Percentiles rank a stretch among this genome's conserved stretches.
phyloP scores from a whole-genome alignment of 352 stramenopile genomes.

The Blastocystis sp. region DNA sequence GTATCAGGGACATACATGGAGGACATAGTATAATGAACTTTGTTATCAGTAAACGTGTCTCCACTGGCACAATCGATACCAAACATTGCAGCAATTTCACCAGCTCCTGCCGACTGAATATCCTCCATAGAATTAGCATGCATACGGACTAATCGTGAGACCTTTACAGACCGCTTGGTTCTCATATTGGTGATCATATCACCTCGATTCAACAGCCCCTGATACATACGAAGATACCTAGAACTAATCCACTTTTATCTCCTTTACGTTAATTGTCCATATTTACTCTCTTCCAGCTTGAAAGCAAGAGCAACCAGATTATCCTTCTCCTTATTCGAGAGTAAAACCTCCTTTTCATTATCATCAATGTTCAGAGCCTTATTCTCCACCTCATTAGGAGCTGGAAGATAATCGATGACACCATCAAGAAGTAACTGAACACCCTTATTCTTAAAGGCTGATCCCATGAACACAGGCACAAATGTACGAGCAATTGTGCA shows the following conservation, averaged over 20 bases:
- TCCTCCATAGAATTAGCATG: constrained; percentile 99
- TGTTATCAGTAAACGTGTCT: constrained; percentile 91
- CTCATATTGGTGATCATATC: constrained; percentile 82
- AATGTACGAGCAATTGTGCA: constrained; percentile 93
- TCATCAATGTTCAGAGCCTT: constrained; percentile 89
- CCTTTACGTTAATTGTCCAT: constrained; percentile 98
- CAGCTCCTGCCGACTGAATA: constrained; percentile 86
- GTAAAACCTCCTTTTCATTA: constrained; percentile 84
- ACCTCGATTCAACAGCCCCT: constrained; percentile 81
- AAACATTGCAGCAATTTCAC: constrained; percentile 97
- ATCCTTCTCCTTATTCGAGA: constrained; percentile 80
- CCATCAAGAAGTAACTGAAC: constrained; percentile 93
- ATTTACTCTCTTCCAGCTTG: constrained; percentile 98
- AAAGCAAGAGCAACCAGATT: constrained; percentile 94
- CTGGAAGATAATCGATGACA: constrained; percentile 92
- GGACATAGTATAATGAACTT: constrained; percentile 86
- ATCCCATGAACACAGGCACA: constrained; percentile 98
- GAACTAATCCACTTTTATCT: constrained; percentile 77
- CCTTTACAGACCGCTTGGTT: constrained; percentile 67
- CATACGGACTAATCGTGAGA: constrained; percentile 92
- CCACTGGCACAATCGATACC: constrained; percentile 96
- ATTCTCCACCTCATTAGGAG: constrained; percentile 88
- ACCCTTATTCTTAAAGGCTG: constrained; percentile 81
- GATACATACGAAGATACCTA: constrained; percentile 71
- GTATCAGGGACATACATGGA: constrained; percentile 95